phyloP scores from a whole-genome alignment of 257 asterid genomes.

The Rauvolfia tetraphylla region DNA sequence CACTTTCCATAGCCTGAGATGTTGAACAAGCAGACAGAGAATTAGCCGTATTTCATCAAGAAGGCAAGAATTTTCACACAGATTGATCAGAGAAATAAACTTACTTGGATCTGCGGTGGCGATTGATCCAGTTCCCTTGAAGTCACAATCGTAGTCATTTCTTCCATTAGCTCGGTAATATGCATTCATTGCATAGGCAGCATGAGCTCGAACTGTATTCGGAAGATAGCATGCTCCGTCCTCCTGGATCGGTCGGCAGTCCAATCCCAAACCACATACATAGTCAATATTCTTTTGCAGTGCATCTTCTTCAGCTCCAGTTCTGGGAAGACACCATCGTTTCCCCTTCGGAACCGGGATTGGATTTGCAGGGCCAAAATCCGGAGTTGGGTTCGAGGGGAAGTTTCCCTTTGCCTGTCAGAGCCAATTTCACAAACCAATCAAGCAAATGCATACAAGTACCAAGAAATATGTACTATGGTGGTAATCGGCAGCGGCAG shows the following conservation, averaged over 20 bases:
- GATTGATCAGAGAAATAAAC: neutral
- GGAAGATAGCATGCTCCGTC: conserved; percentile 40
- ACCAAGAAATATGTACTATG: conserved; percentile 22
- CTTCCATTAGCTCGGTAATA: conserved; percentile 30
- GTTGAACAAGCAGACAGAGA: neutral
- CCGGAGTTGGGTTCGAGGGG: conserved; percentile 21
- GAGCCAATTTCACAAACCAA: conserved; percentile 33
- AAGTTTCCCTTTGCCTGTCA: conserved; percentile 39
- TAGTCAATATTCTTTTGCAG: conserved; percentile 39
- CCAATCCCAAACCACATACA: conserved; percentile 40
- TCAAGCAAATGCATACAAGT: conserved; percentile 31
- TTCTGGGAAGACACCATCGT: conserved; percentile 41
- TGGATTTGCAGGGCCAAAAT: conserved; percentile 16
- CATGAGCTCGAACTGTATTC: conserved; percentile 39
- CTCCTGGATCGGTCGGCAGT: conserved; percentile 37
- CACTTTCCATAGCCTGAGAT: conserved; percentile 42
- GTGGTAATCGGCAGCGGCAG: conserved; percentile 26
- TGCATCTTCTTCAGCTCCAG: conserved; percentile 28
- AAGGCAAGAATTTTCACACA: neutral
- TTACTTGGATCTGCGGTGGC: conserved; percentile 39
- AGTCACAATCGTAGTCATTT: conserved; percentile 37
- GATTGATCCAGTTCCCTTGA: conserved; percentile 30
- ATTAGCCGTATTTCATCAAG: neutral
- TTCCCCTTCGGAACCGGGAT: conserved; percentile 21
- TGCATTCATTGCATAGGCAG: conserved; percentile 47